Conservation (phyloP, 257 asterid species). For the Solanum virginianum region DNA sequence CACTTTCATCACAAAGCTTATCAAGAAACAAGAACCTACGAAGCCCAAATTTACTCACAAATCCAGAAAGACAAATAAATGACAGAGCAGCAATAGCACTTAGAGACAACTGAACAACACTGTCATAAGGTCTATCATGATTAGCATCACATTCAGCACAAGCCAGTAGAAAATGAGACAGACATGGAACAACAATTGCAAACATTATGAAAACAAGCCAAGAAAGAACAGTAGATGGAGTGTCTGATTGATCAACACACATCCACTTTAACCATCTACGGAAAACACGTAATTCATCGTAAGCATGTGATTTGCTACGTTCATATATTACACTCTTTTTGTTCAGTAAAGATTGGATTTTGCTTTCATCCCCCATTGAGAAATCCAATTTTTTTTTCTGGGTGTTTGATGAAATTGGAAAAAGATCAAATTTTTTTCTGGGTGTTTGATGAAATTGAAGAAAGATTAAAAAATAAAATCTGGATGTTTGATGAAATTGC, state of each 20-base stretch:
- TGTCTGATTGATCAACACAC: conserved; percentile 77
- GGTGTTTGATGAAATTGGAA: neutral
- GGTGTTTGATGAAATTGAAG: neutral
- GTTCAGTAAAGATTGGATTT: conserved; percentile 3
- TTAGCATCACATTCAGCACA: conserved; percentile 62
- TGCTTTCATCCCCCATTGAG: conserved; percentile 32
- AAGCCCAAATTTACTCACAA: conserved; percentile 53
- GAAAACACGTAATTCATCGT: conserved; percentile 63
- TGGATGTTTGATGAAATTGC: neutral
- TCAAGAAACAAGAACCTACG: conserved; percentile 76
- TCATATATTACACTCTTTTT: conserved; percentile 13
- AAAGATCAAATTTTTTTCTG: too few relatives aligned
- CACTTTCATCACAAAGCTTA: conserved; percentile 78
- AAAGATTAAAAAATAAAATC: too few relatives aligned
- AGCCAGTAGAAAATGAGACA: conserved; percentile 62
- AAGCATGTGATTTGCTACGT: conserved; percentile 51
- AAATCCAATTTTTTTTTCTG: neutral
- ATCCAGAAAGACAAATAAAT: conserved; percentile 55
- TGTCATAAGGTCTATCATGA: conserved; percentile 67
- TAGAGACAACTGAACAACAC: conserved; percentile 79
- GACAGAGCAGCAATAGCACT: conserved; percentile 60
- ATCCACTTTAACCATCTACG: conserved; percentile 81
- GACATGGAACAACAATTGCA: conserved; percentile 49
- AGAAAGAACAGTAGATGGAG: conserved; percentile 47
- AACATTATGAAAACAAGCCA: conserved; percentile 53